phyloP scores from a whole-genome alignment of 495 filamentous ascomycete species.

The Trichoderma parareesei region DNA sequence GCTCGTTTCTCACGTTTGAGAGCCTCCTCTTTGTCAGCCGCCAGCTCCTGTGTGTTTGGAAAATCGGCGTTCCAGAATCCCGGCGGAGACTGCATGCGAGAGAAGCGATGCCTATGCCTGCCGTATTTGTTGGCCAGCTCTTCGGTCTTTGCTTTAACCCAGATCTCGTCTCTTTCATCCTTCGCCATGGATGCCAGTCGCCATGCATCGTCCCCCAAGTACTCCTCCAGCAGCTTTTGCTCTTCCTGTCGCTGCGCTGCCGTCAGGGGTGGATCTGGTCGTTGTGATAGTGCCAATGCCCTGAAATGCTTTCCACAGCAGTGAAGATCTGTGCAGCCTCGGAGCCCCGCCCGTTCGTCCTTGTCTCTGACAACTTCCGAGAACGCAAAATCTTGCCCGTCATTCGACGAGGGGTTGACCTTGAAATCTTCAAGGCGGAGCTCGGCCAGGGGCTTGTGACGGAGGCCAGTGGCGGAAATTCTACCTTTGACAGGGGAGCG shows the following conservation, averaged over 20 bases:
- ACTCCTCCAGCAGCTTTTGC: constrained; percentile 52
- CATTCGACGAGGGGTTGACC: constrained; percentile 66
- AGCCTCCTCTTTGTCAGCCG: constrained; percentile 53
- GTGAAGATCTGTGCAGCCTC: constrained; percentile 65
- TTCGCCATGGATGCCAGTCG: constrained; percentile 37
- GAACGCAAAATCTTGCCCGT: constrained; percentile 68
- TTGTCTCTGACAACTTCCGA: constrained; percentile 64
- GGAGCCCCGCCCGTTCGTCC: constrained; percentile 63
- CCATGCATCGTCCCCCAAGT: constrained; percentile 53
- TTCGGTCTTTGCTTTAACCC: constrained; percentile 60
- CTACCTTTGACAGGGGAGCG: constrained; percentile 12
- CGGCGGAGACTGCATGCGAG: constrained; percentile 61
- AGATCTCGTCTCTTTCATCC: constrained; percentile 45
- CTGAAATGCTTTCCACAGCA: constrained; percentile 73
- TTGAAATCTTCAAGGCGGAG: constrained; percentile 67
- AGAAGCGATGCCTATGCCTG: constrained; percentile 67
- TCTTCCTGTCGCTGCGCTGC: constrained; percentile 34
- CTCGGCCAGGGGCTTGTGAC: constrained; percentile 42
- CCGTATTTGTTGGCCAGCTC: constrained; percentile 64
- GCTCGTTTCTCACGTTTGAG: constrained; percentile 47
- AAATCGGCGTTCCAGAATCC: constrained; percentile 89
- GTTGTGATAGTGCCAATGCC: constrained; percentile 48
- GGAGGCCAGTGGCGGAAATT: constrained; percentile 26
- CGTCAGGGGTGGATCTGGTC: constrained; percentile 22
- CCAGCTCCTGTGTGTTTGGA: constrained; percentile 72